A percentile compares a stretch with the other conserved stretches of the same genome.
These are phyloP conservation scores for Populus hybrid DNA, from an alignment of 441 rosid genomes.

Conservation along the genomic window DNA sequence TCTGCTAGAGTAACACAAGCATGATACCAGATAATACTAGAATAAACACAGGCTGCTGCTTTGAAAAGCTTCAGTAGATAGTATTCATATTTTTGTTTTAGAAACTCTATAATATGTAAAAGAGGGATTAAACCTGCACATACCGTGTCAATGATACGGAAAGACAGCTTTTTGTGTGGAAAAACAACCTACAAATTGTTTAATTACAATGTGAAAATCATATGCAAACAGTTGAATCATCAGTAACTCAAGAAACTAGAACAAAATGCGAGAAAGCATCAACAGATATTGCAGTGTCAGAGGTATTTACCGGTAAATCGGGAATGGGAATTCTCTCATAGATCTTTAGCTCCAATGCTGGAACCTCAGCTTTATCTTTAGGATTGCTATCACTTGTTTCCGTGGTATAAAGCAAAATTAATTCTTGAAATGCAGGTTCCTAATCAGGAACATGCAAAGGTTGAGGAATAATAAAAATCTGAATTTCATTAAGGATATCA, in stretches of 20 bases:
- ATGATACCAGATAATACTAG: constrained; percentile 3
- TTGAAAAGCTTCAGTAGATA: constrained; percentile 1
- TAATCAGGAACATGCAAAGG: constrained; percentile 32
- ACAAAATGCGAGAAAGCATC: constrained; percentile 26
- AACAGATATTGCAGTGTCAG: constrained; percentile 31
- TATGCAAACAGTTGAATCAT: constrained; percentile 12
- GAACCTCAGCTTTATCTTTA: constrained; percentile 44
- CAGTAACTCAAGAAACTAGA: constrained; percentile 6
- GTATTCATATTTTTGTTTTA: neutral
- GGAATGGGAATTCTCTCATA: constrained; percentile 92
- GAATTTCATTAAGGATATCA: constrained; percentile 5
- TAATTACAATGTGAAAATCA: constrained; percentile 22
- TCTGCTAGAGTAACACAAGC: neutral
- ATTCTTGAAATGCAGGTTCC: constrained; percentile 95
- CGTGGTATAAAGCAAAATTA: constrained; percentile 74
- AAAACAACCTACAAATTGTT: constrained; percentile 67
- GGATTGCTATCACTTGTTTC: constrained; percentile 46
- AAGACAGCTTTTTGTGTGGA: constrained; percentile 94
- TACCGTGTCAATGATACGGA: constrained; percentile 97
- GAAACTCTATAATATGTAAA: neutral
- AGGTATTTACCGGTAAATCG: constrained; percentile 74
- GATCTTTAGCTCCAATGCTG: constrained; percentile 74
- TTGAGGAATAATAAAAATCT: constrained; percentile 18
- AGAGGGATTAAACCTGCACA: constrained; percentile 22
- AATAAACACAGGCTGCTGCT: neutral